Evolutionary conservation across 2,329 filamentous ascomycete genomes (phyloP).

Genomic region (Clarireedia sp.): DNA sequence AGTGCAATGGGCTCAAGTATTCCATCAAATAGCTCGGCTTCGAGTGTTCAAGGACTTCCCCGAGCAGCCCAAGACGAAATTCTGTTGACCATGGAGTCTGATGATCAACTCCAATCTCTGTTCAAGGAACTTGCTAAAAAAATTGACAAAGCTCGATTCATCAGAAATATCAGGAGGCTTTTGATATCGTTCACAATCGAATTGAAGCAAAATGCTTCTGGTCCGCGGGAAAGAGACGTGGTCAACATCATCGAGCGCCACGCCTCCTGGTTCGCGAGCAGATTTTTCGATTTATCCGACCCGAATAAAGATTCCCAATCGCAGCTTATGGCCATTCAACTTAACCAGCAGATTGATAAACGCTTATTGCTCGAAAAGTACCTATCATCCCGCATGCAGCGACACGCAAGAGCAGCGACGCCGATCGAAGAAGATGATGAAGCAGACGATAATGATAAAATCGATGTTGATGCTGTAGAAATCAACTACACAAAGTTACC

Average conservation of each 20-base stretch:
- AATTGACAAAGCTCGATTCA: neutral
- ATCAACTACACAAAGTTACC: neutral
- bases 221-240: neutral
- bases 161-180: neutral
- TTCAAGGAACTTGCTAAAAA: neutral
- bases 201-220: neutral
- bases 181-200: neutral
- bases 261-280: slow-evolving; percentile 1
- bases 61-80: neutral
- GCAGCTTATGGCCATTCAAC: neutral
- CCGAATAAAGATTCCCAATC: neutral
- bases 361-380: neutral
- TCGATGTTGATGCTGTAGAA: neutral
- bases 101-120: neutral
- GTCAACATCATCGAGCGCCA: neutral
- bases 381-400: neutral
- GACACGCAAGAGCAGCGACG: neutral
- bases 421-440: neutral
- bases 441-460: neutral
- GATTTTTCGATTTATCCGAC: slow-evolving; percentile 4
- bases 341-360: slow-evolving; percentile 2
- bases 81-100: neutral
- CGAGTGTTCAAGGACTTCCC: neutral
- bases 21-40: neutral
- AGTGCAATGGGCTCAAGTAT: neutral